phyloP scores from a whole-genome alignment of 257 asterid species.

The Gardenia jasminoides region DNA sequence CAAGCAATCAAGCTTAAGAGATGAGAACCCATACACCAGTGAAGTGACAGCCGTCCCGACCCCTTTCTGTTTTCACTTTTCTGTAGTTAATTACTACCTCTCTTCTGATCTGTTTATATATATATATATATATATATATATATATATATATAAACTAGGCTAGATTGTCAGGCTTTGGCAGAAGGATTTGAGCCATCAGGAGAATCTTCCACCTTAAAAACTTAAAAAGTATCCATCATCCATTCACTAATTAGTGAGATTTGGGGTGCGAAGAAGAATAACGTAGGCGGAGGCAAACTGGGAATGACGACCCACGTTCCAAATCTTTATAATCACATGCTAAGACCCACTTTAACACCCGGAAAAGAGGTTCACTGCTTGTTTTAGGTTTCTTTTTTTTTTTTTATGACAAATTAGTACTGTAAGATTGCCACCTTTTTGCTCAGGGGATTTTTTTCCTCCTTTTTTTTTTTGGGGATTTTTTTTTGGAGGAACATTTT shows the following conservation, averaged over 20 bases:
- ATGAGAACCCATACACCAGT: background rate
- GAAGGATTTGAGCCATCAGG: conserved; percentile 13
- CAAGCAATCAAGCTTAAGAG: background rate
- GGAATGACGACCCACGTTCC: conserved; percentile 11
- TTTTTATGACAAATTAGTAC: background rate
- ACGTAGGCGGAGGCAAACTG: background rate
- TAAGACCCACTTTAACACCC: conserved; percentile 13
- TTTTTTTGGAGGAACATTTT: background rate
- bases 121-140: too few relatives aligned
- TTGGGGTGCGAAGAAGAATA: conserved; percentile 11
- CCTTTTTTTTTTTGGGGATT: background rate
- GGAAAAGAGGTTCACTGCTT: background rate
- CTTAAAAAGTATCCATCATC: background rate
- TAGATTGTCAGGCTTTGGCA: conserved; percentile 3
- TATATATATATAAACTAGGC: background rate
- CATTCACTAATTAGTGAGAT: conserved; percentile 6
- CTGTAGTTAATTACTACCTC: background rate
- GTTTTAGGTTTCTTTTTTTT: background rate
- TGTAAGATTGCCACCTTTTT: background rate
- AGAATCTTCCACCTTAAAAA: conserved; percentile 20
- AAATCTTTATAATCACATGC: conserved; percentile 27
- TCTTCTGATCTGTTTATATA: background rate
- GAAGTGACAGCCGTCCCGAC: background rate
- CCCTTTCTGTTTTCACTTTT: background rate
- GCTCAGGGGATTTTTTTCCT: too few relatives aligned